phyloP scores from a whole-genome alignment of 2,329 filamentous ascomycete genomes.

The Claviceps africana region DNA sequence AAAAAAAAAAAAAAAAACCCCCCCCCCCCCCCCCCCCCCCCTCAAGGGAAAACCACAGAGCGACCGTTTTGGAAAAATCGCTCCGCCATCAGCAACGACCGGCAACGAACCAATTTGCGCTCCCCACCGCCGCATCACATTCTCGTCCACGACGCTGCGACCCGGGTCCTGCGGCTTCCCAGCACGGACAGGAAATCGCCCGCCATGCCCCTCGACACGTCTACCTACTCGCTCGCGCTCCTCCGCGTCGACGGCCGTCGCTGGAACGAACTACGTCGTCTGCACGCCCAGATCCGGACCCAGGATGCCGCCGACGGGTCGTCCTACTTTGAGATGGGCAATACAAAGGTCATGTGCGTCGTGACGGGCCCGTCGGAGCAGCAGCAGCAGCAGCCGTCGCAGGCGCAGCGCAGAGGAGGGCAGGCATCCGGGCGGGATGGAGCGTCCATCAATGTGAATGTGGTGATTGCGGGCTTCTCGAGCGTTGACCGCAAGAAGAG shows the following conservation, averaged over 20 bases:
- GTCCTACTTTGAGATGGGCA: conserved; percentile 90
- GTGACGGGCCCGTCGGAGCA: conserved; percentile 72
- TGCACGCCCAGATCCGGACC: conserved; percentile 80
- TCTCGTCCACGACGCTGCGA: too few species aligned
- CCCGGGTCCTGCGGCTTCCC: background rate
- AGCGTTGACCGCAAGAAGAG: conserved; percentile 72
- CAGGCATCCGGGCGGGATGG: conserved; percentile 31
- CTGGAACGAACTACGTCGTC: conserved; percentile 90
- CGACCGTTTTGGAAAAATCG: too few species aligned
- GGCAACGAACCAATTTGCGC: too few species aligned
- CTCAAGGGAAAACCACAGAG: too few species aligned
- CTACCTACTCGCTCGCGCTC: conserved; percentile 76
- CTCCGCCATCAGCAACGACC: too few species aligned
- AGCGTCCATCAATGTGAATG: conserved; percentile 59
- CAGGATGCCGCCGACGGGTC: conserved; percentile 88
- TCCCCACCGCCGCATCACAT: too few species aligned
- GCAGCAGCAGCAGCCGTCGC: conserved; percentile 48
- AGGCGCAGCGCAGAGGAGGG: conserved; percentile 22
- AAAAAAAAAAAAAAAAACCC: too few species aligned
- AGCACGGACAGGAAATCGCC: background rate
- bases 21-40: too few species aligned
- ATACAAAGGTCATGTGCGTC: conserved; percentile 92
- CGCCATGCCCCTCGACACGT: conserved; percentile 84
- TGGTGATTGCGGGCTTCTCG: conserved; percentile 77
- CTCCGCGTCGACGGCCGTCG: conserved; percentile 71